A percentile compares a stretch with the other conserved stretches of the same genome.
These are phyloP conservation scores for Discostella stelligeroides DNA, from an alignment of 108 stramenopile genomes.

Conservation along the genomic window DNA sequence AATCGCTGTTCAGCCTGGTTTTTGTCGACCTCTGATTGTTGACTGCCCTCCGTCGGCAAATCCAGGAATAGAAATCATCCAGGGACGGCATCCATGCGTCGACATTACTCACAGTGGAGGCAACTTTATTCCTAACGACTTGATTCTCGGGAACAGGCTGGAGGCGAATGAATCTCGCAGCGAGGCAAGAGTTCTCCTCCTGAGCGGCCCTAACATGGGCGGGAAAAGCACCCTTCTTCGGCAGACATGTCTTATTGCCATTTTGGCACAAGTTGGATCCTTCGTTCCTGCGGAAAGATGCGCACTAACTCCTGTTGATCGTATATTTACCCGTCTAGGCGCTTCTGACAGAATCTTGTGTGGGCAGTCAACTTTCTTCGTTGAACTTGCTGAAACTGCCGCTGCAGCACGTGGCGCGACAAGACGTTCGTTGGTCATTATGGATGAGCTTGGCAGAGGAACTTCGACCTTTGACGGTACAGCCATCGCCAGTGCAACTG, in stretches of 20 bases:
- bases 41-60: conserved; percentile 58
- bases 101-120: conserved; percentile 71
- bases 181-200: conserved; percentile 75
- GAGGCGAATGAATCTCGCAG: conserved; percentile 19
- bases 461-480: conserved; percentile 99
- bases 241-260: conserved; percentile 95
- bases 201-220: conserved; percentile 98
- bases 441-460: conserved; percentile 98
- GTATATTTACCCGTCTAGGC: conserved; percentile 99
- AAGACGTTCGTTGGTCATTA: conserved; percentile 92
- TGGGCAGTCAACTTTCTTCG: conserved; percentile 99
- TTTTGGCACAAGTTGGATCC: conserved; percentile 98
- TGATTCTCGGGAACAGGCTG: conserved; percentile 64
- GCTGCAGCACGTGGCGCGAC: conserved; percentile 96
- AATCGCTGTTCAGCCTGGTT: conserved; percentile 80
- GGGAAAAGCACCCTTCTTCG: conserved; percentile 97
- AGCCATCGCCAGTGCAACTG: conserved; percentile 98
- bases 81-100: conserved; percentile 96
- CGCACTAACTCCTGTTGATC: conserved; percentile 93
- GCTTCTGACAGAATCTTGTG: conserved; percentile 97
- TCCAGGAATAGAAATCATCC: conserved; percentile 73
- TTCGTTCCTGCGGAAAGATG: conserved; percentile 96
- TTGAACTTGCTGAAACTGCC: conserved; percentile 98
- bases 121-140: conserved; percentile 96
- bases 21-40: conserved; percentile 70